phyloP scores from a whole-genome alignment of 371 early-diverging fungal genomes.

The Apophysomyces elegans region DNA sequence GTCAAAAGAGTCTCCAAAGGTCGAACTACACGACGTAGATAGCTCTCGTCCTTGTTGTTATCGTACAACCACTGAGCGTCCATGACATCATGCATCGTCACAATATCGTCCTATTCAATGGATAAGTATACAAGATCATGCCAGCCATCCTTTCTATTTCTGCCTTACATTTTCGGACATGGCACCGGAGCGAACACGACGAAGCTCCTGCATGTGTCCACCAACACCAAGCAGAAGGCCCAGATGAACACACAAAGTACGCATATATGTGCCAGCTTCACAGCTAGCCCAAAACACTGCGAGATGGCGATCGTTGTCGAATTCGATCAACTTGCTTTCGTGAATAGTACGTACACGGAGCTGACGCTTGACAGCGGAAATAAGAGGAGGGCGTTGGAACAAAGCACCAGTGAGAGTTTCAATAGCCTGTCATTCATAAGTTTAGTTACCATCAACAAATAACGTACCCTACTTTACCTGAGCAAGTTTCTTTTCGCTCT shows the following conservation, averaged over 20 bases:
- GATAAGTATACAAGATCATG: not conserved
- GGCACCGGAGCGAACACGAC: slow-evolving; percentile 98
- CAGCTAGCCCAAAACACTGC: slow-evolving; percentile 99
- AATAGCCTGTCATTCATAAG: slow-evolving; percentile 59
- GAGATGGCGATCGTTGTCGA: slow-evolving; percentile 94
- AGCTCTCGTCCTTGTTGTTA: slow-evolving; percentile 90
- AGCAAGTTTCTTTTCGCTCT: slow-evolving; percentile 84
- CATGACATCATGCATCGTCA: slow-evolving; percentile 99
- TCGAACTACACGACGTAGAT: slow-evolving; percentile 92
- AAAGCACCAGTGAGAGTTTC: slow-evolving; percentile 98
- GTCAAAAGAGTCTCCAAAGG: slow-evolving; percentile 97
- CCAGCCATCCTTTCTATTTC: not conserved
- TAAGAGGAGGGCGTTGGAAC: slow-evolving; percentile 99
- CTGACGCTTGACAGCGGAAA: slow-evolving; percentile 99
- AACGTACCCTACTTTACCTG: slow-evolving; percentile 46
- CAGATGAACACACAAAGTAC: slow-evolving; percentile 99
- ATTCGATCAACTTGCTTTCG: slow-evolving; percentile 95
- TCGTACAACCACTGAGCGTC: slow-evolving; percentile 99
- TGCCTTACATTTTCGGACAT: slow-evolving; percentile 80
- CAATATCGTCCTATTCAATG: slow-evolving; percentile 79
- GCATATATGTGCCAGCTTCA: slow-evolving; percentile 99
- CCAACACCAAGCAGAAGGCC: slow-evolving; percentile 97
- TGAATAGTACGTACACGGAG: slow-evolving; percentile 99
- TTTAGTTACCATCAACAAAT: not conserved
- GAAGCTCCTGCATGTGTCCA: slow-evolving; percentile 99